phyloP scores from a whole-genome alignment of 495 filamentous ascomycete genomes.

The Penicilliopsis zonata region DNA sequence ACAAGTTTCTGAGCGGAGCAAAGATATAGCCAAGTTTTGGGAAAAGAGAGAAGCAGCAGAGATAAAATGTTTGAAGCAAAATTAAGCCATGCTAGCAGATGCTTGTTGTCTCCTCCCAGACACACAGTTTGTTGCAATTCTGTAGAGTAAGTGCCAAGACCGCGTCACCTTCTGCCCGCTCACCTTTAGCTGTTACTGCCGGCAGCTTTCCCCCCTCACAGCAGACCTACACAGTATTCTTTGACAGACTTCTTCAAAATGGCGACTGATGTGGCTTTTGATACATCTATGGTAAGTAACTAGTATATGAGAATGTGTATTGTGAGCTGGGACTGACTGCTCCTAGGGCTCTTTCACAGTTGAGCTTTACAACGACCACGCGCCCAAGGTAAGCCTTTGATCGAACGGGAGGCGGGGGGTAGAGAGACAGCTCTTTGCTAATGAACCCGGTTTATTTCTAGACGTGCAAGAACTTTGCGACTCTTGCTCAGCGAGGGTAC shows the following conservation, averaged over 20 bases:
- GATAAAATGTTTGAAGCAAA: constrained; percentile 6
- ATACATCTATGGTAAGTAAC: constrained; percentile 63
- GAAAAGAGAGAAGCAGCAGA: constrained; percentile 4
- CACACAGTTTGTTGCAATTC: not conserved
- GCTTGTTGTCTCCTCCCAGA: not conserved
- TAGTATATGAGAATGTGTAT: not conserved
- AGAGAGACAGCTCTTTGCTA: not conserved
- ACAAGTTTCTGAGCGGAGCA: too few relatives aligned
- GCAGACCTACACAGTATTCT: constrained; percentile 1
- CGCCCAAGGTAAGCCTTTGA: constrained; percentile 44
- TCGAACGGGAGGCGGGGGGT: not conserved
- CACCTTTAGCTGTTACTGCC: too few relatives aligned
- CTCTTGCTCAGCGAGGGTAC: constrained; percentile 68
- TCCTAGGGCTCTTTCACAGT: constrained; percentile 65
- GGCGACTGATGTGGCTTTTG: constrained; percentile 64
- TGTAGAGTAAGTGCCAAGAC: too few relatives aligned
- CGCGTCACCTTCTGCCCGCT: too few relatives aligned
- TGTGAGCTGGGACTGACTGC: constrained; percentile 8
- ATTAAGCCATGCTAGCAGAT: constrained; percentile 7
- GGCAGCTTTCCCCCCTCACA: too few relatives aligned
- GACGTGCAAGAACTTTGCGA: constrained; percentile 83
- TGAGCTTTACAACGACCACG: constrained; percentile 80
- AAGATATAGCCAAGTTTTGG: too few relatives aligned
- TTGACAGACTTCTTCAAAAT: constrained; percentile 27
- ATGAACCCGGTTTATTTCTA: constrained; percentile 11